Conservation (phyloP, 768 basidiomycete genomes). For the Lactarius tabidus region DNA sequence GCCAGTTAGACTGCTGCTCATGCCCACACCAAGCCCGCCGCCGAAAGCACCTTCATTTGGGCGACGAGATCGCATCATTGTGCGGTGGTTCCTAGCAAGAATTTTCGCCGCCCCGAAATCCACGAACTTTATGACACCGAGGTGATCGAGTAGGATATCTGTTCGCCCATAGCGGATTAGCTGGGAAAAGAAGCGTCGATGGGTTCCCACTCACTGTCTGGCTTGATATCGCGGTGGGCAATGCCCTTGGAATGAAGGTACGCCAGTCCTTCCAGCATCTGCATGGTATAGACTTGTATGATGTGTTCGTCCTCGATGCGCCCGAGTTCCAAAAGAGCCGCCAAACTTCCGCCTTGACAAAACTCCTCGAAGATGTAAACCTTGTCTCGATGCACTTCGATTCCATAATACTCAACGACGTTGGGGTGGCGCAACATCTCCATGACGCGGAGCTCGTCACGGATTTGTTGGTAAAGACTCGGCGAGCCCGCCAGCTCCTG, state of each 20-base stretch:
- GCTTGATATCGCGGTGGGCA: constrained; percentile 96
- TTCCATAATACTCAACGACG: constrained; percentile 97
- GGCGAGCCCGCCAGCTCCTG: constrained; percentile 88
- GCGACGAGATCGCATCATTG: constrained; percentile 69
- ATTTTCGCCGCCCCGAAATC: constrained; percentile 98
- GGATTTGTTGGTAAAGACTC: constrained; percentile 86
- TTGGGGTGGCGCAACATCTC: constrained; percentile 97
- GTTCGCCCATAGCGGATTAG: background rate
- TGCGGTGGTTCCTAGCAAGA: constrained; percentile 82
- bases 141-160: constrained; percentile 92
- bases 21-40: constrained; percentile 35
- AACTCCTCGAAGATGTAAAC: constrained; percentile 99
- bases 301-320: constrained; percentile 96
- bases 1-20: constrained; percentile 87
- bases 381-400: constrained; percentile 97
- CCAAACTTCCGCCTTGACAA: constrained; percentile 93
- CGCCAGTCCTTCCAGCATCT: constrained; percentile 91
- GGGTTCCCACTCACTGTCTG: constrained; percentile 75
- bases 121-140: constrained; percentile 92
- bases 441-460: constrained; percentile 96
- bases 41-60: constrained; percentile 40
- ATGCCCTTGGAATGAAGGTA: constrained; percentile 93
- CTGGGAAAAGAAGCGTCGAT: background rate
- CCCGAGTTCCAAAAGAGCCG: constrained; percentile 84
- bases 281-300: constrained; percentile 92